A percentile compares a stretch with the other conserved stretches of the same genome.
phyloP scores from a whole-genome alignment of 495 filamentous ascomycete species.

The Neurospora intermedia region DNA sequence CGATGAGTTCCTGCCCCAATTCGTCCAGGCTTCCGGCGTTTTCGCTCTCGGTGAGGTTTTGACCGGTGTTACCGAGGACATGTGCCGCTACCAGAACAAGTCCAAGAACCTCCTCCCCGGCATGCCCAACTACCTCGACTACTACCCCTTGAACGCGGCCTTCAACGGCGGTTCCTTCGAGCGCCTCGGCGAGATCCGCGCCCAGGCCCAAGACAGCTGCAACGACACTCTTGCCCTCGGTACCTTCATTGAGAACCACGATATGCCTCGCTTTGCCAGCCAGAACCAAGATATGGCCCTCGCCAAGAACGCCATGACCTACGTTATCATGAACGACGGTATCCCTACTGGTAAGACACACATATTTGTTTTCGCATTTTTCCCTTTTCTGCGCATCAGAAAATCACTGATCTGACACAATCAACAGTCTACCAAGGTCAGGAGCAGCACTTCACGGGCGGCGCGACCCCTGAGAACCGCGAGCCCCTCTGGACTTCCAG shows the following conservation, averaged over 20 bases:
- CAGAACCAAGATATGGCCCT: conserved; percentile 43
- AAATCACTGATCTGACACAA: conserved; percentile 1
- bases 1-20: conserved; percentile 55
- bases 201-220: conserved; percentile 13
- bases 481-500: conserved; percentile 61
- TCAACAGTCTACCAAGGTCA: conserved; percentile 43
- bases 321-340: conserved; percentile 55
- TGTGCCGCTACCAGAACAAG: conserved; percentile 21
- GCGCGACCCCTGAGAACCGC: conserved; percentile 52
- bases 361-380: not conserved
- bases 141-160: conserved; percentile 48
- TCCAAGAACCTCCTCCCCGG: conserved; percentile 42
- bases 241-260: conserved; percentile 72
- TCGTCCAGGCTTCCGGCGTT: conserved; percentile 55
- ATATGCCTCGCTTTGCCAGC: conserved; percentile 57
- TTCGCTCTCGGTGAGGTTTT: conserved; percentile 59
- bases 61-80: conserved; percentile 13
- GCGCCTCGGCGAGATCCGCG: conserved; percentile 7
- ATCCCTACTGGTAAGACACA: conserved; percentile 25
- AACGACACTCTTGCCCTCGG: conserved; percentile 33
- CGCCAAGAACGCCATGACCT: conserved; percentile 62
- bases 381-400: not conserved
- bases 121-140: conserved; percentile 58
- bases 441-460: conserved; percentile 60
- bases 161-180: conserved; percentile 17